Conservation (phyloP, 306 rosid genomes). For the Chamaecrista fasciculata region DNA sequence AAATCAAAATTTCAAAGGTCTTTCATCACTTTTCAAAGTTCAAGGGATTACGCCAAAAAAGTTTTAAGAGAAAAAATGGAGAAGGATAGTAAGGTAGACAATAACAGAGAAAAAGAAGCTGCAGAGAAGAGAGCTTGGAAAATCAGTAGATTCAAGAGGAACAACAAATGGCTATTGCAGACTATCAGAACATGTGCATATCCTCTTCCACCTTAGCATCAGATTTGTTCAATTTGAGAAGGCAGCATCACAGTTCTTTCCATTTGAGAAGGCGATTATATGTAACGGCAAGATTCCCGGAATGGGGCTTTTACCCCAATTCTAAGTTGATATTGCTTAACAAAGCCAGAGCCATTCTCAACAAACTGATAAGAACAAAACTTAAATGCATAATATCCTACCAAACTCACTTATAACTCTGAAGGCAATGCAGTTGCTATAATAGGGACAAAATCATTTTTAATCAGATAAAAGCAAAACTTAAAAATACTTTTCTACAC, state of each 20-base stretch:
- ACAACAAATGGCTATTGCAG: not conserved
- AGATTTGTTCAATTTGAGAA: no score
- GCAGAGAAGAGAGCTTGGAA: not conserved
- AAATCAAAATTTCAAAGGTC: no score
- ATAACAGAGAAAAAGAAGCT: not conserved
- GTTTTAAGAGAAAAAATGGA: not conserved
- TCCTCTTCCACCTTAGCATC: not conserved
- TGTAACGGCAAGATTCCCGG: not conserved
- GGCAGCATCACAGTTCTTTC: constrained; percentile 5
- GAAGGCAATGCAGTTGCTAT: not conserved
- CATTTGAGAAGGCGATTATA: not conserved
- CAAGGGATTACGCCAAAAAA: no score
- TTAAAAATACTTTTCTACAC: not conserved
- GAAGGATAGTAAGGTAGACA: not conserved
- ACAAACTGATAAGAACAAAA: not conserved
- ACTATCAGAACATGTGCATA: not conserved
- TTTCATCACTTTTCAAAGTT: no score
- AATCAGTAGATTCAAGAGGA: not conserved
- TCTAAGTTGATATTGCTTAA: not conserved
- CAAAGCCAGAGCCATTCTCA: not conserved
- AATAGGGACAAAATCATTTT: not conserved
- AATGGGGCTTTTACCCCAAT: not conserved
- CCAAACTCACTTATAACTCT: not conserved
- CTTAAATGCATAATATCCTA: not conserved
- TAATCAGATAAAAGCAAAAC: not conserved